Base-by-base conservation (phyloP, 2,329 filamentous ascomycete species). In the Epichloe aotearoae region DNA sequence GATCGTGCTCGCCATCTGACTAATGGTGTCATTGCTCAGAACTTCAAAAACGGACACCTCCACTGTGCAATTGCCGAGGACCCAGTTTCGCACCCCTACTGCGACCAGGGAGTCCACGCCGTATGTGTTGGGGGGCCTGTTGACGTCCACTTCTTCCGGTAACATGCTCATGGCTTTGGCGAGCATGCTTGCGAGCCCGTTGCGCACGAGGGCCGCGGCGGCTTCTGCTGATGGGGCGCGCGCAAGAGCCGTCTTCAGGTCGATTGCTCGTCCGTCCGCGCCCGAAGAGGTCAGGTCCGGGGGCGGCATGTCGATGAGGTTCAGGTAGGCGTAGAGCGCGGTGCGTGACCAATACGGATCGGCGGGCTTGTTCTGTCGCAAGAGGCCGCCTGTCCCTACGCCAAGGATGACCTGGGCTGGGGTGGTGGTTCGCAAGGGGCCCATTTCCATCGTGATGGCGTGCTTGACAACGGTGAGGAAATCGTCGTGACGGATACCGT, bases 311-410 rank as follows among this genome's bases (percentile, higher is more conserved):
- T 79, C 75, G 4, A 78, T 62, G 23, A 70, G 59, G 52, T 73
- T 73, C 43, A 80, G 67, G 49, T 71, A 67, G 2, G 68, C 62
- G 52, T 75, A 79, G 38, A 76, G 62, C 0, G 73, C 68, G 0
- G 73, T 73, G 5, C 68, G 69, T 10, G 72, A 67, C 75, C 75
- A 79, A 60, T 76, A 79, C 1, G 76, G 74, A 53, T 79, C 75
- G 0, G 69, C 65, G 0, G 73, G 71, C 49, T 70, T 64, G 58
- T 77, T 79, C 56, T 79, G 76, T 5, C 62, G 61, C 12, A 75
- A 68, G 15, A 79, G 65, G 0, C 76, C 76, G 17, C 76, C 76
- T 1, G 75, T 78, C 11, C 76, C 75, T 12, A 77, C 70, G 6
- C 75, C 73, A 19, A 75, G 69, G n/a, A 75, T 65, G 17, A 79